Percentiles rank a stretch among this genome's conserved stretches.
Conservation (phyloP, 345 rosid genomes). For the Punica granatum region DNA sequence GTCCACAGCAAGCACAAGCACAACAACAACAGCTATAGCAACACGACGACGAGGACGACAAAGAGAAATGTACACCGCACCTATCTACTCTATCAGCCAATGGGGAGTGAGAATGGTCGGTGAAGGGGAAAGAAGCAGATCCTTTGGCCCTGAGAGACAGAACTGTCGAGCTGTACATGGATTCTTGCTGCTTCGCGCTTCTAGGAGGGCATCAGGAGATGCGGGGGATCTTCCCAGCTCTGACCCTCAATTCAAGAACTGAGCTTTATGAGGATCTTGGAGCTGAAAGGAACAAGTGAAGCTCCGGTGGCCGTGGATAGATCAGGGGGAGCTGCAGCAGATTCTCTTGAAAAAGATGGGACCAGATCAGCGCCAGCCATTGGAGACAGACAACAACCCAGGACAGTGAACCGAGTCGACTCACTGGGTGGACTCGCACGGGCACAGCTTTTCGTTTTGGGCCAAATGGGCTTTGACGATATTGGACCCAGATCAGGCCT, state of each 20-base stretch:
- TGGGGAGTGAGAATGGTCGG: slow-evolving; percentile 38
- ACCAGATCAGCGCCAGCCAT: not conserved
- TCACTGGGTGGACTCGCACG: not conserved
- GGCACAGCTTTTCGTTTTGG: no score
- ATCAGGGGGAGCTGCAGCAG: not conserved
- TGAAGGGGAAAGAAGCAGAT: slow-evolving; percentile 37
- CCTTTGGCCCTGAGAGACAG: slow-evolving; percentile 39
- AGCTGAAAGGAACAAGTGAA: not conserved
- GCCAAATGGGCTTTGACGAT: no score
- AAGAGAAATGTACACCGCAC: slow-evolving; percentile 17
- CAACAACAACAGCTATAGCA: slow-evolving; percentile 26
- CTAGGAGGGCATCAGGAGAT: not conserved
- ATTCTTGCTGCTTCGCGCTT: slow-evolving; percentile 17
- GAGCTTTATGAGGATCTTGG: not conserved
- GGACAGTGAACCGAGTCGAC: not conserved
- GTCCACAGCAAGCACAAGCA: slow-evolving; percentile 14
- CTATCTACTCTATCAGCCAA: slow-evolving; percentile 36
- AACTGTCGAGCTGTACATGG: slow-evolving; percentile 39
- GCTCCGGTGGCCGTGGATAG: not conserved
- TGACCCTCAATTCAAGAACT: not conserved
- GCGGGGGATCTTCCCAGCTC: not conserved
- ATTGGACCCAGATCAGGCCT: no score
- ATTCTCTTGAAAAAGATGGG: not conserved
- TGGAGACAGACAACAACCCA: not conserved
- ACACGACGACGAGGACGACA: slow-evolving; percentile 28